Evolutionary conservation across 2,329 filamentous ascomycete species (phyloP), one percentile per base, ranked within the genome.

Genomic region (Trichophyton benhamiae): DNA sequence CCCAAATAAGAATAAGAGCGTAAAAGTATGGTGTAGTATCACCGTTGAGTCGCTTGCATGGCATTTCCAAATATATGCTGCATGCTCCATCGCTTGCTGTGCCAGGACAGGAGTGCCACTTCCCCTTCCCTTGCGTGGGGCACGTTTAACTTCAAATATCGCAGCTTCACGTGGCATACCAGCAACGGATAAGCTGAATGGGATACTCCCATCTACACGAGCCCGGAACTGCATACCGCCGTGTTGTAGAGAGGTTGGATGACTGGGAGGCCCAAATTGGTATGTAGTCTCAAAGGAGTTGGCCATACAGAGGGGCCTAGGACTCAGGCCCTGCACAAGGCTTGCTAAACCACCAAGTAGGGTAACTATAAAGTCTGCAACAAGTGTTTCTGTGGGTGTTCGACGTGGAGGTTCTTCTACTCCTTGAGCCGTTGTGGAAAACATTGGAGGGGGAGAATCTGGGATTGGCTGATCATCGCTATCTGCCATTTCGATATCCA

Each of bases 351-450:
- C 62, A 13, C 52, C 60, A 9, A 63, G 52, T 27, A 63, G 25
- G 22, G 57, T 62, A 36, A 65, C 63, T 62, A 65, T 60, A 62
- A 65, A 65, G 60, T 65, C 62, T 6, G 33, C 60, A 33, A 65
- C 58, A 41, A 65, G 62, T 57, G 63, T 63, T 11, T 64, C 63
- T 6, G 61, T 64, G 6, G 63, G 63, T 25, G 62, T 63, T n/a
- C 62, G 63, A 52, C 44, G 63, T 4, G 42, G 30, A 11, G 63
- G 63, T 25, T 60, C 52, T 9, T 64, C 61, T 38, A 60, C 7
- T 53, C 33, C 33, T 38, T 9, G 33, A 3, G 33, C 33, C 33
- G 33, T 11, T 13, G 7, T 20, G 11, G 57, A 20, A 33, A 9
- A 3, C 8, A 11, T 17, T 20, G 13, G 11, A 33, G 46, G 59